Base-by-base conservation (phyloP, 495 filamentous ascomycete species). In the Aspergillus saccharolyticus region DNA sequence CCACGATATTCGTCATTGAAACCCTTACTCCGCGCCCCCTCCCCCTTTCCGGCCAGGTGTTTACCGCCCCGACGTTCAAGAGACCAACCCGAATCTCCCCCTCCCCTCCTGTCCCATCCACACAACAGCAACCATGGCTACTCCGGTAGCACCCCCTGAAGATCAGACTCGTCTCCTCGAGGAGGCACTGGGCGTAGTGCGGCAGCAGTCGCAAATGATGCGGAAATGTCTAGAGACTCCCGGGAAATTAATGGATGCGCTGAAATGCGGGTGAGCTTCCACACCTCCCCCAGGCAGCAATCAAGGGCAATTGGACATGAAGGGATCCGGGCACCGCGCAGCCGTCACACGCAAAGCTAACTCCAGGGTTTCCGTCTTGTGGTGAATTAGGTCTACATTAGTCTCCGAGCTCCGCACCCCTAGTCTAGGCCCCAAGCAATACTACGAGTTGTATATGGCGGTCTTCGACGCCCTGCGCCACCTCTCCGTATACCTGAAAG, bases 371-470 rank as follows among this genome's bases (percentile, higher is more conserved):
- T n/a, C n/a, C n/a, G n/a, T n/a, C n/a, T n/a, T n/a, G n/a, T n/a
- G n/a, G n/a, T n/a, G n/a, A n/a, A n/a, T n/a, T n/a, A 98, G 94
- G 74, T 97, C 95, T 28, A 98, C 94, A 44, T 83, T 98, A 42
- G 95, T 98, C 55, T 96, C 95, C 28, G 94, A 98, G 74, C 83
- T 98, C 50, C 90, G 94, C 66, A 97, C 94, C 15, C 93, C 91
- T 70, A 96, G 89, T 63, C 80, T 98, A 20, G 90, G 94, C 6
- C 94, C 94, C 3, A 98, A 98, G 69, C 94, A 97, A 72, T 98
- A 98, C 79, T 98, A 98, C 72, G 94, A 98, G 73, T 83, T 98
- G 57, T 98, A 98, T 78, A 98, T 98, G 94, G 83, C 93, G 58
- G 89, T 97, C 53, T 98, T 98, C 74, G 94, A 98, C 78, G 95